Base-by-base conservation (phyloP, 2,329 filamentous ascomycete species). In the Dryadomyces quercus-mongolicae region DNA sequence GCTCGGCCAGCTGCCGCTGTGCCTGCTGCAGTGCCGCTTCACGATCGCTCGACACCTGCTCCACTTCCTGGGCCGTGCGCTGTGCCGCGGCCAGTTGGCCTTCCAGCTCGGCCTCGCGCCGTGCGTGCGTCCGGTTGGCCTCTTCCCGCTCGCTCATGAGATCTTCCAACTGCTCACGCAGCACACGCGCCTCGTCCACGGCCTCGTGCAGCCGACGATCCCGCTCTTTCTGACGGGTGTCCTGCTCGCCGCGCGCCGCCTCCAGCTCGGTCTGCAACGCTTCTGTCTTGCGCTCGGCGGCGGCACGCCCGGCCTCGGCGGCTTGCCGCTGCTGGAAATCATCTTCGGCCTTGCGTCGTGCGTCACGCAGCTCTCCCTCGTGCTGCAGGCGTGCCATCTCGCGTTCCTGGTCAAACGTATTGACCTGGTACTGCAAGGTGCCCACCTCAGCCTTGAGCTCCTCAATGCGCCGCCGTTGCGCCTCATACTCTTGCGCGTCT, bases 371-470 rank as follows among this genome's bases (percentile, higher is more conserved):
- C 63, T 95, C 92, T 62, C 88, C 86, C 60, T 89, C 85, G 61
- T 93, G 86, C 58, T 88, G 84, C 16, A 95, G 75, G 10, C 82
- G 77, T 49, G 83, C 74, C 62, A 96, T 79, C 55, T 95, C 89
- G 61, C 87, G 85, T 64, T 97, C 92, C 61, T 95, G 88, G 62
- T 92, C 91, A 53, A 88, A 73, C 18, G 87, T 92, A 63, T 90
- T 87, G 60, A 95, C 77, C 56, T 92, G 88, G 70, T 96, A 98
- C 58, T 84, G 85, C 51, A 96, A 73, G 0, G 89, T 88, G 58
- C 91, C 93, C 45, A 97, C 75, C 68, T 96, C 89, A 2, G 92
- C 88, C 64, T 92, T 91, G 25, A 97, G 76, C 59, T 91, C 85
- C 63, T 97, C 91, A 56, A 77, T 79, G 40, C 72, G 72, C 54